Evolutionary conservation across 345 rosid species (phyloP), one percentile per base, ranked within the genome.

Genomic region (Psidium friedrichsthalianum): DNA sequence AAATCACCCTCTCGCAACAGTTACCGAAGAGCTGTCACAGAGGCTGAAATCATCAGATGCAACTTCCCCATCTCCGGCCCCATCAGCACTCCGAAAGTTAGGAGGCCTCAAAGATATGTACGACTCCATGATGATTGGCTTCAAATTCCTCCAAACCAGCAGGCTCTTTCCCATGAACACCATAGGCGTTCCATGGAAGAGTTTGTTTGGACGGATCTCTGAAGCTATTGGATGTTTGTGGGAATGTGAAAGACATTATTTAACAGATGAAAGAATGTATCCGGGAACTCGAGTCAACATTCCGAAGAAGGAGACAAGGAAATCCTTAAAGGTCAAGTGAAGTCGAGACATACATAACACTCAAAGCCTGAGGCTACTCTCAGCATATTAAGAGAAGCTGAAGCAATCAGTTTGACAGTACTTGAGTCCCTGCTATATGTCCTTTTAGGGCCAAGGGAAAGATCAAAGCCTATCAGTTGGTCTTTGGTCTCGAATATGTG

Each of bases 121-220:
- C 25, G 82, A 85, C 52, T 53, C 81, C 51, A n/a, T 15, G 84
- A 83, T 82, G n/a, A 85, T 32, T 58, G 86, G 88, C 87, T 89
- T 80, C 87, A 58, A n/a, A 29, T 87, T 82, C 86, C 87, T 47
- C 87, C 36, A 51, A 51, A 53, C 22, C 87, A 61, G 21, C 85
- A 87, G 51, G 86, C 51, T 27, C 64, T 86, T 27, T 54, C 82
- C 6, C 84, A 40, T 51, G 61, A 85, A 69, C 13, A 80, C 52
- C 2, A 54, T 57, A 56, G 81, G 44, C 78, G 64, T 83, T 54
- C 82, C 25, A 49, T 57, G 18, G 88, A 87, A 54, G 85, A 57
- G 25, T 36, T 89, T n/a, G n/a, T 4, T 56, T 89, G 82, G 88
- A 87, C 76, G 85, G 86, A 54, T 87, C 86, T 85, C 86, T 85